Conservation (phyloP, 1,284 basidiomycete species). For the Porodaedalea pini region DNA sequence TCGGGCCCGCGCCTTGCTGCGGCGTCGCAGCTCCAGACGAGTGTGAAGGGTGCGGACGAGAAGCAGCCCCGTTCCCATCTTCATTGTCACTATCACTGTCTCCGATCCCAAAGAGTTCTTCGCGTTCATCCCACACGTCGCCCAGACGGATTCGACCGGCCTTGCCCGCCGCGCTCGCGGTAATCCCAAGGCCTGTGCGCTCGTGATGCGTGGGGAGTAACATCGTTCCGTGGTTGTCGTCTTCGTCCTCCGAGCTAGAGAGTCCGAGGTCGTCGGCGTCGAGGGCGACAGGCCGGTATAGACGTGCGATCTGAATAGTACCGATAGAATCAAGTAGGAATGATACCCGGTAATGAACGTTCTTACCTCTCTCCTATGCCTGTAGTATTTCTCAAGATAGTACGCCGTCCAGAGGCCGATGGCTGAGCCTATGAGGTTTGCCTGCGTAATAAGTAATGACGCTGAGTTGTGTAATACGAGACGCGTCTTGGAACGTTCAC, state of each 20-base stretch:
- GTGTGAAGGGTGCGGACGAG: slow-evolving; percentile 1
- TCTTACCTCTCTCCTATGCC: slow-evolving; percentile 67
- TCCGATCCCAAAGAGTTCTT: slow-evolving; percentile 72
- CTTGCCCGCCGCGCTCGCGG: slow-evolving; percentile 25
- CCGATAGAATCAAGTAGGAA: slow-evolving; percentile 1
- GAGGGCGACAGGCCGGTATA: slow-evolving; percentile 61
- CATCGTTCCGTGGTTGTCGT: slow-evolving; percentile 44
- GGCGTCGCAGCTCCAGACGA: slow-evolving; percentile 24
- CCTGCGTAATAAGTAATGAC: slow-evolving; percentile 39
- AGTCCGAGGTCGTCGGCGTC: slow-evolving; percentile 46
- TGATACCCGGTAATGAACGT: not conserved
- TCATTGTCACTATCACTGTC: slow-evolving; percentile 54
- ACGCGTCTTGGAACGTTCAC: slow-evolving; percentile 29
- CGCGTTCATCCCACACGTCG: slow-evolving; percentile 74
- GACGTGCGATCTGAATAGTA: slow-evolving; percentile 55
- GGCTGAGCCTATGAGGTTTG: slow-evolving; percentile 77
- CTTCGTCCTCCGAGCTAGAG: slow-evolving; percentile 54
- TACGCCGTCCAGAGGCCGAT: slow-evolving; percentile 68
- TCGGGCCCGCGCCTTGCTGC: slow-evolving; percentile 15
- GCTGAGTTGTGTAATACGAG: slow-evolving; percentile 9
- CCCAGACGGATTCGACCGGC: slow-evolving; percentile 39
- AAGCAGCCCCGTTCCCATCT: slow-evolving; percentile 2
- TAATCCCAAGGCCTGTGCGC: slow-evolving; percentile 16
- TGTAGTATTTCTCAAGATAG: slow-evolving; percentile 69
- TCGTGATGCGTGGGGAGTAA: slow-evolving; percentile 51